phyloP scores from a whole-genome alignment of 257 asterid genomes.

The Nicotiana noctiflora region DNA sequence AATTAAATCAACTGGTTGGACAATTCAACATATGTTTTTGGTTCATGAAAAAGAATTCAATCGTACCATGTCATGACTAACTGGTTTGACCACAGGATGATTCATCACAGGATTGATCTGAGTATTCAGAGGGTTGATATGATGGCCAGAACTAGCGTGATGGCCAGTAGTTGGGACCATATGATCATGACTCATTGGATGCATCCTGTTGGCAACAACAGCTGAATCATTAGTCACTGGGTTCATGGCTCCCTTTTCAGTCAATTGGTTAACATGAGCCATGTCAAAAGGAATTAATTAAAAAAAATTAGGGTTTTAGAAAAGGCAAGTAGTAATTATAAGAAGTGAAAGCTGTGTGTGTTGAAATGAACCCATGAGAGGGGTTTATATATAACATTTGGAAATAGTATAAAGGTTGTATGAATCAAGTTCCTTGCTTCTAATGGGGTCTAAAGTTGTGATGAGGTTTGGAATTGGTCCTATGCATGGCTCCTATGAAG shows the following conservation, averaged over 20 bases:
- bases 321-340: not conserved
- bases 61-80: not conserved
- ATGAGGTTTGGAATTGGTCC: slow-evolving; percentile 39
- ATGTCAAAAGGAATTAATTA: not conserved
- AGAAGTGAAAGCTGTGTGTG: slow-evolving; percentile 2
- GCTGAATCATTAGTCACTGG: not conserved
- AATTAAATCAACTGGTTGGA: no score
- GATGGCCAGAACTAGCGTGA: not conserved
- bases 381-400: slow-evolving; percentile 34
- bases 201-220: not conserved
- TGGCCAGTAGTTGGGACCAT: not conserved
- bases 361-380: slow-evolving; percentile 4
- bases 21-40: not conserved
- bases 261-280: not conserved
- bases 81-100: not conserved
- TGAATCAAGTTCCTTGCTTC: slow-evolving; percentile 68
- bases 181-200: not conserved
- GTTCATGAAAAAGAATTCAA: not conserved
- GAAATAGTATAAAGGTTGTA: slow-evolving; percentile 33
- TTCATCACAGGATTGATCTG: not conserved
- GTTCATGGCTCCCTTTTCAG: not conserved
- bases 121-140: slow-evolving; percentile 2
- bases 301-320: not conserved
- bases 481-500: not conserved
- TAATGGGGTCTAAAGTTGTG: slow-evolving; percentile 26